Evolutionary conservation across 2,329 filamentous ascomycete genomes (phyloP), one percentile per base, ranked within the genome.

Genomic region (Colletotrichum theobromicola): DNA sequence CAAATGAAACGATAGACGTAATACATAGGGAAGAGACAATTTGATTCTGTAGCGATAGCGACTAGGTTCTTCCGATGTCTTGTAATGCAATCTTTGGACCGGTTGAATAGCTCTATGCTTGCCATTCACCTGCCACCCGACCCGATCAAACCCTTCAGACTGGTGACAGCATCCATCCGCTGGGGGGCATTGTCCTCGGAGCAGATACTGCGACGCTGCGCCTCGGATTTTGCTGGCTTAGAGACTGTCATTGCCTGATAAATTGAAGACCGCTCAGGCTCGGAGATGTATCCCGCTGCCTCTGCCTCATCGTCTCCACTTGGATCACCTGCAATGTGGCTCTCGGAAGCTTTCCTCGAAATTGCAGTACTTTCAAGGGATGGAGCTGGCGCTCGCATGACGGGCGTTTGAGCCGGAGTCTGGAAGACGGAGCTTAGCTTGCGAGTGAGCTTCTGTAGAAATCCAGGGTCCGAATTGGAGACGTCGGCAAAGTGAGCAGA

Each of bases 361-460:
- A 65, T 10, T 8, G 64, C 55, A 3, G 50, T 60, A 18, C 70
- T 67, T 5, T 24, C 57, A 12, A 72, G 60, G 5, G 60, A 69
- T 21, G 58, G 30, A 24, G 64, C 63, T 13, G 67, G 70, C 7
- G 70, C 60, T 50, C 58, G 30, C 7, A 53, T 63, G 24, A 34
- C n/a, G 10, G 32, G 21, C 6, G 18, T 9, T 32, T 12, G 28
- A 2, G 21, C n/a, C 21, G 66, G n/a, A 3, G 42, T 37, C 16
- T 75, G 70, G 7, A 76, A 74, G 1, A 69, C 75, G 10, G 74
- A 75, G 21, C 69, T 76, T 2, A 76, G 32, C 60, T 68, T 77
- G 28, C 75, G 42, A 8, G 63, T 69, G 10, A 76, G 37, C 24
- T 57, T 69, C 35, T 61, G 62, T 37, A 74, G 16, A 28, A 74